Evolutionary conservation across 2,329 filamentous ascomycete genomes (phyloP).

Genomic region (Alternaria dauci): DNA sequence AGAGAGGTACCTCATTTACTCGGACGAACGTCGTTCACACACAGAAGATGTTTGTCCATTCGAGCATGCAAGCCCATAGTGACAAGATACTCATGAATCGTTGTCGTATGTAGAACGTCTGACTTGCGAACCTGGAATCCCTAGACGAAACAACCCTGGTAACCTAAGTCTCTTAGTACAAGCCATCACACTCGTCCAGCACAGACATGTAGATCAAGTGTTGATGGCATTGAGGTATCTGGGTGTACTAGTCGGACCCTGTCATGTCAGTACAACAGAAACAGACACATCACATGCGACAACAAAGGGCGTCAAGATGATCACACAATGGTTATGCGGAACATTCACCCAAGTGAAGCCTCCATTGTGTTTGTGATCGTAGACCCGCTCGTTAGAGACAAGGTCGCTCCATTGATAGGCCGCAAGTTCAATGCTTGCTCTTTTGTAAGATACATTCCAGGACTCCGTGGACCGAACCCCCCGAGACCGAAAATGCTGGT

Average conservation of each 20-base stretch:
- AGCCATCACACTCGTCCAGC: conserved; percentile 3
- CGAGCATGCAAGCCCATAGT: not conserved
- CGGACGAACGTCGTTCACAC: not conserved
- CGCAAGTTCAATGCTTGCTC: conserved; percentile 52
- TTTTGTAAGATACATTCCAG: conserved; percentile 53
- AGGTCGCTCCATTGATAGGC: conserved; percentile 57
- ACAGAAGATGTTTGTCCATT: not conserved
- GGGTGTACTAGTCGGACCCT: not conserved
- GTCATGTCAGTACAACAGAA: conserved; percentile 9
- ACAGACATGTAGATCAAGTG: conserved; percentile 7
- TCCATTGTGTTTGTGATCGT: conserved; percentile 62
- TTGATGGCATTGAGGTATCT: conserved; percentile 5
- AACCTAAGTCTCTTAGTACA: not conserved
- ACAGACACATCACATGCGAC: conserved; percentile 34
- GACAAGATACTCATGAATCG: not conserved
- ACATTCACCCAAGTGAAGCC: conserved; percentile 66
- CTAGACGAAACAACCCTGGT: not conserved
- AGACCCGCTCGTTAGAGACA: conserved; percentile 48
- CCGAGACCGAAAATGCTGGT: conserved; percentile 51
- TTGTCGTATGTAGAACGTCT: not conserved
- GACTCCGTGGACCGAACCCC: conserved; percentile 49
- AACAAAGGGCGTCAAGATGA: conserved; percentile 36
- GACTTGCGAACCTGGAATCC: not conserved
- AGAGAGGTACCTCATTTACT: not conserved
- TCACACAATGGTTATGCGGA: conserved; percentile 67